Evolutionary conservation across 331 rosid genomes (phyloP), one percentile per base, ranked within the genome.

Genomic region (Spiraea crenata): DNA sequence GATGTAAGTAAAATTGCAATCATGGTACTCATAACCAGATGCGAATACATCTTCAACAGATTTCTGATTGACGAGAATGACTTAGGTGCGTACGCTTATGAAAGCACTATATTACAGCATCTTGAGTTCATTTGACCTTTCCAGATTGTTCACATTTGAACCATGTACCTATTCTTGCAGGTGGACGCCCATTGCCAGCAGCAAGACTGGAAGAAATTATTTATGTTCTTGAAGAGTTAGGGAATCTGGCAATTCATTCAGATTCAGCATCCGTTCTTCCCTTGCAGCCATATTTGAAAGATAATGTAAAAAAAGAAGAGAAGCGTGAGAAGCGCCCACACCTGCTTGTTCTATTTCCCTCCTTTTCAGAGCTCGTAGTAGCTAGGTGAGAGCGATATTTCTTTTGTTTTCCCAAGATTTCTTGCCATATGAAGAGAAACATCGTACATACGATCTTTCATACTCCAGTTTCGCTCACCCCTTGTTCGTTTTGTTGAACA

Each of bases 1-100:
- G 92, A 93, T 75, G 96, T 93, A 71, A 83, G 96, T 81, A 90
- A 86, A 85, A 89, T 91, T 62, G 88, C 99, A 74, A 81, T 91
- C 70, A 80, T 52, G 69, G 79, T 87, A 76, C 95, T 93, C 19
- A 60, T 93, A 76, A 74, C 77, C 71, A 84, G 97, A 83, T 89
- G 97, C 73, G 91, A 87, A 79, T 80, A 82, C 86, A 91, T 87
- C 82, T 82, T 91, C 74, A 76, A 77, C 86, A 85, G 91, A 86
- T 93, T 84, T 81, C 81, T 80, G 67, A 71, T 82, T 4, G 97
- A 91, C 69, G 97, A 93, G 89, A 84, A 83, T 69, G 85, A 76
- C 67, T 76, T 87, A 73, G 99, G 99, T 93, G 81, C 16, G 83
- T 71, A 65, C 34, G n/a, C 67, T 25, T 25, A 25, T 25, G 31